Evolutionary conservation across 2,329 filamentous ascomycete species (phyloP), one percentile per base, ranked within the genome.

Genomic region (Akanthomyces uredinophilus): DNA sequence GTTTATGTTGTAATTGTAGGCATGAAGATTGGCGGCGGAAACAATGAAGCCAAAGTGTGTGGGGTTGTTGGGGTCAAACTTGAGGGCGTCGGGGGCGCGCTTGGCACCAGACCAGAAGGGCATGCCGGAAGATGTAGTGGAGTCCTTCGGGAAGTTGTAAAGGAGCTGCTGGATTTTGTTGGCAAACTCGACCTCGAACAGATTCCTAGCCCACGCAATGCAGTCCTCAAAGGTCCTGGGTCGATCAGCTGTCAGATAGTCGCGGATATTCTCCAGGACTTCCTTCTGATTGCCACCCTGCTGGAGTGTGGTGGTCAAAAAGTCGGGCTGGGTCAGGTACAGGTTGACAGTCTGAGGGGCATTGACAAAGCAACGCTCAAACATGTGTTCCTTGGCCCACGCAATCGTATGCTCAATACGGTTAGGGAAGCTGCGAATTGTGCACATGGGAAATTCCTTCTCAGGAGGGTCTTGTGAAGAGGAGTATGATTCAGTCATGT

Each of bases 361-460:
- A 69, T 94, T 95, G 68, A 96, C 92, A 70, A 98, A 99, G 68
- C 89, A 92, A 32, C 88, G 89, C 78, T 98, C 92, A 77, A 99
- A 99, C 66, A 96, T 84, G 69, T 79, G 77, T 74, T 98, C 95
- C 70, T 96, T 91, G 44, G 93, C 89, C 95, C 95, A 99, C 3
- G 95, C 95, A 74, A 99, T 99, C 0, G 95, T 98, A 76, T 99
- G 95, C 78, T 99, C 93, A 70, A 99, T 99, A 70, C 89, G 89
- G 82, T 99, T 99, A 63, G 95, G 95, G 82, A 99, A 99, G 76
- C 93, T 97, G 72, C 91, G 87, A 65, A 99, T 83, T 5, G 95
- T 98, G 76, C 95, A 99, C 93, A 98, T 98, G 0, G 95, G 95
- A 83, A 99, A 98, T 1, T 95, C 96, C 79, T 97, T 92, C 82